Conservation (phyloP, 2,329 filamentous ascomycete genomes). For the Alternaria alternata region DNA sequence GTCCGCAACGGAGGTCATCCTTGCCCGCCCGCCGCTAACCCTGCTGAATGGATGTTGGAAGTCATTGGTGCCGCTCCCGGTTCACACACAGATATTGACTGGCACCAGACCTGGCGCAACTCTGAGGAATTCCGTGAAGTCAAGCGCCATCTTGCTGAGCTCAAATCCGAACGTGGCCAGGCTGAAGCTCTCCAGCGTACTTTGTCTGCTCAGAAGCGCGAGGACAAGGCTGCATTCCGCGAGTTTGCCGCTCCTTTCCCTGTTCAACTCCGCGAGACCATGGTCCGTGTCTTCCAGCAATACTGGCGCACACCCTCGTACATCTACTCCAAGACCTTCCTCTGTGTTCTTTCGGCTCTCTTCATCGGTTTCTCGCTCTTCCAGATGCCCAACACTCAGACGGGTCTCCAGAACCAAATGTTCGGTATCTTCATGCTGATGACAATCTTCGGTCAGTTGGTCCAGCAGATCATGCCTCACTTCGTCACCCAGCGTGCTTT, state of each 20-base stretch:
- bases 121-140: conserved; percentile 57
- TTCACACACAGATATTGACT: conserved; percentile 60
- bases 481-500: conserved; percentile 83
- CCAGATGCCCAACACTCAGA: conserved; percentile 73
- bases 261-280: conserved; percentile 72
- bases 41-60: conserved; percentile 80
- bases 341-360: conserved; percentile 71
- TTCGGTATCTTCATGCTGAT: conserved; percentile 84
- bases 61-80: conserved; percentile 63
- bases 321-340: conserved; percentile 81
- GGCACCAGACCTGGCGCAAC: conserved; percentile 59
- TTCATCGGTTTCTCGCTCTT: conserved; percentile 87
- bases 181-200: conserved; percentile 45
- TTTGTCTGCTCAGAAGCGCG: conserved; percentile 51
- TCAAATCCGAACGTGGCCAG: conserved; percentile 53
- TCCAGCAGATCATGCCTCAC: conserved; percentile 84
- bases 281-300: conserved; percentile 82
- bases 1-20: conserved; percentile 72
- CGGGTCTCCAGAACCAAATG: conserved; percentile 86
- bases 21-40: conserved; percentile 76
- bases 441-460: conserved; percentile 81
- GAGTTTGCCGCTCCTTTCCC: conserved; percentile 83
- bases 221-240: conserved; percentile 66
- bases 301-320: conserved; percentile 92
- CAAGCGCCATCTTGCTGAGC: conserved; percentile 56